Evolutionary conservation across 2,329 filamentous ascomycete genomes (phyloP).

Genomic region (Colletotrichum siamense): DNA sequence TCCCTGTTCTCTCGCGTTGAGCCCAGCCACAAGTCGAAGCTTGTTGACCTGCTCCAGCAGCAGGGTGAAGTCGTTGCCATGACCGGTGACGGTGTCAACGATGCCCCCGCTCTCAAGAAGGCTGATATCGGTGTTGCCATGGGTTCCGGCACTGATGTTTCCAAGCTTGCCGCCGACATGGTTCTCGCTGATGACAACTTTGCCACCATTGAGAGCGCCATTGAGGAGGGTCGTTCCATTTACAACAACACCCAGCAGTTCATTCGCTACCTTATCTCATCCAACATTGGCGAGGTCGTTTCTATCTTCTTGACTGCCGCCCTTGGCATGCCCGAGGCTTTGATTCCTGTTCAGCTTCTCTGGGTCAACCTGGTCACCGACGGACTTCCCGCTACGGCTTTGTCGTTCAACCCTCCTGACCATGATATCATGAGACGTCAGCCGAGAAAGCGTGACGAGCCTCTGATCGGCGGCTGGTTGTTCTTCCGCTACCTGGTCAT

Average conservation of each 20-base stretch:
- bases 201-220: slow-evolving; percentile 93
- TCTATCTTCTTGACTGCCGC: slow-evolving; percentile 98
- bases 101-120: slow-evolving; percentile 97
- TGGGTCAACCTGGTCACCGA: slow-evolving; percentile 99
- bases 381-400: slow-evolving; percentile 91
- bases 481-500: slow-evolving; percentile 98
- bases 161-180: slow-evolving; percentile 97
- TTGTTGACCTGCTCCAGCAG: slow-evolving; percentile 94
- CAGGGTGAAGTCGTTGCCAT: slow-evolving; percentile 95
- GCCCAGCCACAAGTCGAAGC: slow-evolving; percentile 94
- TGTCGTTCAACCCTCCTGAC: slow-evolving; percentile 98
- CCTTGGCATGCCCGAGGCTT: slow-evolving; percentile 94
- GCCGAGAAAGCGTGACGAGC: slow-evolving; percentile 90
- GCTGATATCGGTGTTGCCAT: slow-evolving; percentile 98
- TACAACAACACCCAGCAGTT: slow-evolving; percentile 99
- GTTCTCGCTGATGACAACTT: slow-evolving; percentile 99
- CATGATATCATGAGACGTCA: slow-evolving; percentile 96
- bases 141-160: slow-evolving; percentile 97
- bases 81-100: slow-evolving; percentile 99
- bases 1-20: slow-evolving; percentile 97
- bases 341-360: slow-evolving; percentile 95
- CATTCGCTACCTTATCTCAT: slow-evolving; percentile 98
- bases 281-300: slow-evolving; percentile 98
- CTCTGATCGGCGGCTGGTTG: slow-evolving; percentile 92
- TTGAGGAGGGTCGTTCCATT: slow-evolving; percentile 96